Evolutionary conservation across 306 rosid species (phyloP).

Genomic region (Ceratonia siliqua): DNA sequence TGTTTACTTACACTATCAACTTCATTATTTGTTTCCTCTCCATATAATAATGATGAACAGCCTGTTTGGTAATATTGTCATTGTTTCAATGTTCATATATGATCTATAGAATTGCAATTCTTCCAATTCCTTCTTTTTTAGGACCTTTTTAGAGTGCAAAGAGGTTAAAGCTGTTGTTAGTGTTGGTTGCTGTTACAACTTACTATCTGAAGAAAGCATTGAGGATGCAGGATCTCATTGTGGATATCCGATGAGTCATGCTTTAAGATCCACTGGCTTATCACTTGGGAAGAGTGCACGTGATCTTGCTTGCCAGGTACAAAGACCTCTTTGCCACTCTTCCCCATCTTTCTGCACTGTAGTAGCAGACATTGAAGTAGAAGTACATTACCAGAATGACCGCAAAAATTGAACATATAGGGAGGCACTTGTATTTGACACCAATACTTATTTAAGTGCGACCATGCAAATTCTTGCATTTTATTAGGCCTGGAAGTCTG

Average conservation of each 20-base stretch:
- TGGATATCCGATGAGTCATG: slow-evolving; percentile 87
- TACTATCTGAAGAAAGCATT: slow-evolving; percentile 70
- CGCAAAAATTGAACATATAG: background rate
- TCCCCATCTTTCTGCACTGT: background rate
- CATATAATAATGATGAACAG: background rate
- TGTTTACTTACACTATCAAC: background rate
- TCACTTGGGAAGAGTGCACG: slow-evolving; percentile 78
- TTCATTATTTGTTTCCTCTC: slow-evolving; percentile 17
- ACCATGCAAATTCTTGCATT: too few relatives aligned
- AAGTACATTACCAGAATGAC: background rate
- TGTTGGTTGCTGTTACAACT: slow-evolving; percentile 91
- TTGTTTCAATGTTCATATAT: background rate
- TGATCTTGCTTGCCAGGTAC: slow-evolving; percentile 97
- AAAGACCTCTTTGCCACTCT: slow-evolving; percentile 10
- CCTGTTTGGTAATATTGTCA: slow-evolving; percentile 1
- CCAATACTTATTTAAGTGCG: too few relatives aligned
- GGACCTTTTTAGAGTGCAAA: slow-evolving; percentile 78
- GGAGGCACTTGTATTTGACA: background rate
- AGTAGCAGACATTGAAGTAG: background rate
- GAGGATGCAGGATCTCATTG: slow-evolving; percentile 46
- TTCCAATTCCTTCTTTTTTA: slow-evolving; percentile 36
- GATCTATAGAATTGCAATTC: slow-evolving; percentile 28
- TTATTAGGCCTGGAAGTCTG: too few relatives aligned
- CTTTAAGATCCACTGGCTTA: slow-evolving; percentile 59
- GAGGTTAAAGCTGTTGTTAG: slow-evolving; percentile 87